These are phyloP conservation scores for Salvia splendens DNA, from an alignment of 257 asterid species.

Conservation along the genomic window DNA sequence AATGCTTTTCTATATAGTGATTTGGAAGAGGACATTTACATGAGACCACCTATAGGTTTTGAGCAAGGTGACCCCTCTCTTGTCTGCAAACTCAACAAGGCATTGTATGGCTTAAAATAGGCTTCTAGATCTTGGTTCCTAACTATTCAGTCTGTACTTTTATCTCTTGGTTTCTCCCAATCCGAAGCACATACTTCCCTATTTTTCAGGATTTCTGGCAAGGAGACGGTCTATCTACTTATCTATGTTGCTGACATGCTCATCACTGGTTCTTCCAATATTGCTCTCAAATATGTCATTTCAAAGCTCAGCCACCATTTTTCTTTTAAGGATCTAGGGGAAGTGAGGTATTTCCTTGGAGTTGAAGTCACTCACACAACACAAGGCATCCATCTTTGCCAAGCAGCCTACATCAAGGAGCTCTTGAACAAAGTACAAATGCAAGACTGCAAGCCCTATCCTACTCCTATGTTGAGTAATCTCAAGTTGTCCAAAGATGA, in stretches of 20 bases:
- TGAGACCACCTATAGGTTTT: background rate
- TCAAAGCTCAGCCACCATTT: background rate
- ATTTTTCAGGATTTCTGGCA: background rate
- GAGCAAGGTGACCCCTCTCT: background rate
- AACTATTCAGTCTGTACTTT: background rate
- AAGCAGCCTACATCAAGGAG: background rate
- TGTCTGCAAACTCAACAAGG: background rate
- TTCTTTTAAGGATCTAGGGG: background rate
- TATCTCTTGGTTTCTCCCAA: background rate
- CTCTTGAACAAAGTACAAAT: background rate
- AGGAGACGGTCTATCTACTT: background rate
- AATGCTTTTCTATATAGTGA: background rate
- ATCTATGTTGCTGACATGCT: background rate
- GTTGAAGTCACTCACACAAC: background rate
- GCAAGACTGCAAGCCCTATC: too few relatives aligned
- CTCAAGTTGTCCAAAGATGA: background rate
- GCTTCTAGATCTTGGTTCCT: background rate
- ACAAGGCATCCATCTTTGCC: background rate
- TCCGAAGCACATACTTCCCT: background rate
- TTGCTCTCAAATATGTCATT: background rate
- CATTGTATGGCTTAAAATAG: background rate
- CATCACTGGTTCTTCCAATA: too few relatives aligned
- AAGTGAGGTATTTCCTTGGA: background rate
- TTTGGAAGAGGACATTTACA: background rate
- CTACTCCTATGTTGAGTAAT: too few relatives aligned